These are phyloP conservation scores for Rhizophlyctis rosea DNA, from an alignment of 192 early-diverging fungal species.

Conservation along the genomic window DNA sequence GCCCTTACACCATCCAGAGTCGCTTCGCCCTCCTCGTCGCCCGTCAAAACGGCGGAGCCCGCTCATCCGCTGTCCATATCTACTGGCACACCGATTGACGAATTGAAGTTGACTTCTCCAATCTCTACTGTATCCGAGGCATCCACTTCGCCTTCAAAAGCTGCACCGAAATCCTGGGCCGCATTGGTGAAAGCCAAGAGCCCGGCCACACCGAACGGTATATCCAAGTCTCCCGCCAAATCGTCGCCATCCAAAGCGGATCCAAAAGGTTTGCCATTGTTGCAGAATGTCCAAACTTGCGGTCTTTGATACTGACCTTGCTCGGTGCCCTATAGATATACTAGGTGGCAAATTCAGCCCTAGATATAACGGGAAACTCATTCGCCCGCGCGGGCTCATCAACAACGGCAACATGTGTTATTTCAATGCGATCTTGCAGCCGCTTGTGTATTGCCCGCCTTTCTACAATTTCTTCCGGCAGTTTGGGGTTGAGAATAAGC, in stretches of 20 bases:
- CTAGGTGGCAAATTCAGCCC: background rate
- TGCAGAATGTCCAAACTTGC: background rate
- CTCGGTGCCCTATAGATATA: background rate
- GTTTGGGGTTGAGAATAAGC: conserved; percentile 60
- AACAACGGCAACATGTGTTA: conserved; percentile 99
- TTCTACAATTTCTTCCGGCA: conserved; percentile 83
- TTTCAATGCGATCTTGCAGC: conserved; percentile 96
- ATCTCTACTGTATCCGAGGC: background rate
- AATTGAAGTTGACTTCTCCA: background rate
- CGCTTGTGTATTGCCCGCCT: conserved; percentile 85
- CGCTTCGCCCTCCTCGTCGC: background rate
- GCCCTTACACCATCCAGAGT: background rate
- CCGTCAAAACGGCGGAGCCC: background rate
- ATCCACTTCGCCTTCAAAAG: background rate
- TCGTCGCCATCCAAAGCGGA: background rate
- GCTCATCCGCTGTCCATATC: background rate
- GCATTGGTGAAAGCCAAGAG: background rate
- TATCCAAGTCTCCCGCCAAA: background rate
- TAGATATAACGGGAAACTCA: conserved; percentile 20
- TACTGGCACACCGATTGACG: background rate
- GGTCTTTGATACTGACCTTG: background rate
- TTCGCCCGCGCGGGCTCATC: conserved; percentile 84
- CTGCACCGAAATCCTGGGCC: background rate
- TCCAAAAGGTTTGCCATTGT: background rate
- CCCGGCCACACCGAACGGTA: background rate